Evolutionary conservation across 2,329 filamentous ascomycete species (phyloP).

Genomic region (Epichloe amarillans): DNA sequence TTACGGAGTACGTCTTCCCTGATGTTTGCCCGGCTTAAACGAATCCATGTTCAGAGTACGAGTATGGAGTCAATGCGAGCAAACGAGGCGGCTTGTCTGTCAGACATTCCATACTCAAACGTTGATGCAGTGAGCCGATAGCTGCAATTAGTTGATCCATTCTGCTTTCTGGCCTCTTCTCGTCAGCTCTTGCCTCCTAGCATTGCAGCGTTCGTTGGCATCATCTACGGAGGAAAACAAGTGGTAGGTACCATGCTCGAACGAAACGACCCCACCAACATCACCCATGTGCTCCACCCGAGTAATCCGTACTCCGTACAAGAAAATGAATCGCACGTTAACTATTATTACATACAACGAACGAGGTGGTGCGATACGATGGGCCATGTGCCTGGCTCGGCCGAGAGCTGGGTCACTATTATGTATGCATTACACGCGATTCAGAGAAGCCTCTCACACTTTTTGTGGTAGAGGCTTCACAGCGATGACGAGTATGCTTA

Average conservation of each 20-base stretch:
- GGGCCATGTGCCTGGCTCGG: neutral
- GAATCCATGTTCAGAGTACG: neutral
- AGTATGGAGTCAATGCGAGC: neutral
- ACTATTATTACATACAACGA: no score
- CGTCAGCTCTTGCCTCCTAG: neutral
- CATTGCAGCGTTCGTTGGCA: neutral
- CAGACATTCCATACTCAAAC: neutral
- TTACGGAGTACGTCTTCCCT: neutral
- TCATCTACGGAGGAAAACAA: neutral
- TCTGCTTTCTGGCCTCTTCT: neutral
- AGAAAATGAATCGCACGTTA: no score
- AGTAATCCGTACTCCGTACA: no score
- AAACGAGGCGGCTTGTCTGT: neutral
- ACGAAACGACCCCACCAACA: neutral
- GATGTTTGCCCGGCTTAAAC: neutral
- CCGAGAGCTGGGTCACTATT: neutral
- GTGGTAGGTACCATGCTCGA: neutral
- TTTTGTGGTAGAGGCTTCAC: no score
- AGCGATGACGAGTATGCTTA: no score
- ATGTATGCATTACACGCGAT: no score
- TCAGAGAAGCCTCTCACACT: no score
- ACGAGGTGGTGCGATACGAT: no score
- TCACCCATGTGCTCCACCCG: neutral
- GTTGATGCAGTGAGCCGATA: neutral
- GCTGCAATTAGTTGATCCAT: neutral